A percentile compares a stretch with the other conserved stretches of the same genome.
Evolutionary conservation across 129 eudicot genomes (phyloP).

Genomic region (Deinandra increscens): DNA sequence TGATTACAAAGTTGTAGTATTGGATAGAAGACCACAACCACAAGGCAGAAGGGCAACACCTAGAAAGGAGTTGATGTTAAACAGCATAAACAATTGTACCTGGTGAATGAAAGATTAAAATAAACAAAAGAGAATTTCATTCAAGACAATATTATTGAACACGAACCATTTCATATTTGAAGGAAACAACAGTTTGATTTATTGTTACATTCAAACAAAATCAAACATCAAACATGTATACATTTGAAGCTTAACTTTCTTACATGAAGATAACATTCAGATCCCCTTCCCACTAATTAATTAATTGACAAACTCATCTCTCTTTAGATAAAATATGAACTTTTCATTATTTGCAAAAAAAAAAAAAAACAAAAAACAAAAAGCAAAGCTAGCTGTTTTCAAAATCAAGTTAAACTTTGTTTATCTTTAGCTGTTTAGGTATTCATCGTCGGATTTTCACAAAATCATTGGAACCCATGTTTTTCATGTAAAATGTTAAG

Average conservation of each 20-base stretch:
- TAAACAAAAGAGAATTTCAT: neutral
- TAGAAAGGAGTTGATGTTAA: constrained; percentile 14
- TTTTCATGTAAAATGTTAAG: neutral
- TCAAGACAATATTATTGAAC: neutral
- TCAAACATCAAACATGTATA: neutral
- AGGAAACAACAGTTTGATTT: neutral
- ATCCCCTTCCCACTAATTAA: neutral
- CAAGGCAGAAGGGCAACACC: constrained; percentile 15
- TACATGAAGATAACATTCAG: constrained; percentile 4
- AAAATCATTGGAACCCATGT: neutral
- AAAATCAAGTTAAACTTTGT: neutral
- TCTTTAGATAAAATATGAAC: neutral
- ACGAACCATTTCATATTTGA: neutral
- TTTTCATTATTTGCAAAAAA: neutral
- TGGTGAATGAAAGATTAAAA: constrained; percentile 16
- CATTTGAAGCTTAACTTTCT: neutral
- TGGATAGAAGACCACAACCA: constrained; percentile 5
- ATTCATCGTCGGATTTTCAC: neutral
- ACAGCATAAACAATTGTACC: constrained; percentile 24
- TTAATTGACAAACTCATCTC: neutral
- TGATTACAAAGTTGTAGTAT: neutral
- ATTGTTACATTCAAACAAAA: neutral
- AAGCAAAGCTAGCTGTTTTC: neutral
- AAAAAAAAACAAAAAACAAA: neutral
- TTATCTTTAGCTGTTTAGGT: neutral